Conservation (phyloP, 179 eudicot genomes). For the Vitellaria paradoxa region DNA sequence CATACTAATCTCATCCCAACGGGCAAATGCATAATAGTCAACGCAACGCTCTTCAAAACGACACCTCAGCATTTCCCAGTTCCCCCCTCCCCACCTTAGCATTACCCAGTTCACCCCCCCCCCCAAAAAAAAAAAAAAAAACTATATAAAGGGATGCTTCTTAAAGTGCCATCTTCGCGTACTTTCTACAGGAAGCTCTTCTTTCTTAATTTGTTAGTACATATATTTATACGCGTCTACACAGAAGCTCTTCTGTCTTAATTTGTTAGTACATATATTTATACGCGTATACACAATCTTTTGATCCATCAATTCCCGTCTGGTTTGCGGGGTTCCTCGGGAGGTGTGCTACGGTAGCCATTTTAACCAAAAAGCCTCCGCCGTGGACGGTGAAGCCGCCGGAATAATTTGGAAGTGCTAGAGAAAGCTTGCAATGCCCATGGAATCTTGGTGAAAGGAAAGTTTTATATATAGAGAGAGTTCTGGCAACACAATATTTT, state of each 20-base stretch:
- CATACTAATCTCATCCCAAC: too few species aligned
- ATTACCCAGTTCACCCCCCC: too few species aligned
- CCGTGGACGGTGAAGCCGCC: neutral
- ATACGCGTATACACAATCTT: neutral
- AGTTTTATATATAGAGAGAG: neutral
- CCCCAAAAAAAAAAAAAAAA: too few species aligned
- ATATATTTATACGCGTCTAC: neutral
- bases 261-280: neutral
- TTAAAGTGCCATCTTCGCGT: too few species aligned
- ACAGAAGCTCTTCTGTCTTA: too few species aligned
- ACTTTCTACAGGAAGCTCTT: too few species aligned
- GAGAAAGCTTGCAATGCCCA: neutral
- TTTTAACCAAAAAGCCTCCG: neutral
- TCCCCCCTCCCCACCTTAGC: too few species aligned
- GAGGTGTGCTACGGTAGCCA: neutral
- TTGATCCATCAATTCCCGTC: neutral
- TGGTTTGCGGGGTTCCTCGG: neutral
- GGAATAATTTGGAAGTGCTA: neutral
- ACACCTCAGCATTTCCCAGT: too few species aligned
- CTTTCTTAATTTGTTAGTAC: neutral
- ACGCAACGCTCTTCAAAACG: too few species aligned
- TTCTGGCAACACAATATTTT: neutral
- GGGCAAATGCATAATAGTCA: too few species aligned
- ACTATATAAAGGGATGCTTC: too few species aligned
- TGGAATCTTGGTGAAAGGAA: neutral